Base-by-base conservation (phyloP, 805 yeast species). In the Groenewaldozyma tartarivorans region DNA sequence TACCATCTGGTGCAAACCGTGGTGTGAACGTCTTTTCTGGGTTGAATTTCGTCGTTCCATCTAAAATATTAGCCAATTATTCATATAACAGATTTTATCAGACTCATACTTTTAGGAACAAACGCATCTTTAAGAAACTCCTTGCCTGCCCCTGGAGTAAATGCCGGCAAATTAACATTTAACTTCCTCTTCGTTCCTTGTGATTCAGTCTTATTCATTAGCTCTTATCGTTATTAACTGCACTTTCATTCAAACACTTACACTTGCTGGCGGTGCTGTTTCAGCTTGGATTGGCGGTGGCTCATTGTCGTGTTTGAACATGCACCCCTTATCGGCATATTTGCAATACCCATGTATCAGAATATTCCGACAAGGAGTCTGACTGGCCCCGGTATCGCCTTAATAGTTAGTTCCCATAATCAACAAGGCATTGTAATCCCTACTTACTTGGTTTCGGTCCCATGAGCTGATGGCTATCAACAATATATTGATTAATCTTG, bases 321-420 rank as follows among this genome's bases (percentile, higher is more conserved):
- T 81, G 56, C 95, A 86, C 7, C 95, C 95, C 53, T 84, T 85
- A 50, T 81, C 81, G 52, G 83, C 87, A 62, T 74, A 85, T 58
- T 84, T 84, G 66, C 96, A 86, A 53, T 72, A 84, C 3, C 95
- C 96, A 64, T 85, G 86, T 26, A 84, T 83, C 36, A 80, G 75
- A 41, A 85, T 78, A 53, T 86, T 86, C 57, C 87, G 72, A 62
- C 95, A 86, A 42, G 81, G 87, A 21, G 85, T 46, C 44, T 48
- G 49, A 32, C 39, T 46, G 13, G 44, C 38, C 22, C 36, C 45
- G 29, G n/a, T n/a, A n/a, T n/a, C n/a, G n/a, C n/a, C n/a, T n/a
- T n/a, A n/a, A n/a, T n/a, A n/a, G n/a, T n/a, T n/a, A n/a, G n/a
- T n/a, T n/a, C n/a, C n/a, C n/a, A n/a, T n/a, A n/a, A n/a, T n/a